These are phyloP conservation scores for Taphrina deformans DNA, from an alignment of 1,139 yeast genomes.

Conservation along the genomic window DNA sequence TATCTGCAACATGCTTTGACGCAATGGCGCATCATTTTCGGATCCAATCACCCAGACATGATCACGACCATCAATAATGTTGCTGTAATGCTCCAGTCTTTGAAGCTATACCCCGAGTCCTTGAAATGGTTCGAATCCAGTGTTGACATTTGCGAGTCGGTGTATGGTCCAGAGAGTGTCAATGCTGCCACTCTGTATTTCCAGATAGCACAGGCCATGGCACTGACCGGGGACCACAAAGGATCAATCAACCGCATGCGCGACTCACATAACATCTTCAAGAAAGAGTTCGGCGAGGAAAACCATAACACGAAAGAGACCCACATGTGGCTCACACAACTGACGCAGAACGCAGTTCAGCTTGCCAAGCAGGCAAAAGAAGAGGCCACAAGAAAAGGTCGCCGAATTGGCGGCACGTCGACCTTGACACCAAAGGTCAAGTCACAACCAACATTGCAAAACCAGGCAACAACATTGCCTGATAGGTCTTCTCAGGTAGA, in stretches of 20 bases:
- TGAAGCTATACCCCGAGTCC: conserved; percentile 53
- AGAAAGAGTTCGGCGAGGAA: conserved; percentile 60
- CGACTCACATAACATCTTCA: conserved; percentile 57
- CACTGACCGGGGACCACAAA: conserved; percentile 55
- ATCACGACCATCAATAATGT: conserved; percentile 66
- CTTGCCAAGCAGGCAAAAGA: conserved; percentile 39
- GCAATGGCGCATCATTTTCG: conserved; percentile 58
- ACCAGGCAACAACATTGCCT: neutral
- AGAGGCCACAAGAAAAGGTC: conserved; percentile 21
- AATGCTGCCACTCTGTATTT: conserved; percentile 61
- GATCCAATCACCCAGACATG: conserved; percentile 65
- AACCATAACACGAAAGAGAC: conserved; percentile 65
- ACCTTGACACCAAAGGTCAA: conserved; percentile 1
- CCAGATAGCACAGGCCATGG: conserved; percentile 66
- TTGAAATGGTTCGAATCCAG: conserved; percentile 55
- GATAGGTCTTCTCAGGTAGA: neutral
- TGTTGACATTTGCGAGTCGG: conserved; percentile 50
- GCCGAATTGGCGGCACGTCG: conserved; percentile 11
- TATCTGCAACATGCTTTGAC: conserved; percentile 62
- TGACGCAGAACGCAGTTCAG: conserved; percentile 47
- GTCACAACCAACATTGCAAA: conserved; percentile 12
- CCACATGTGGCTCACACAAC: conserved; percentile 59
- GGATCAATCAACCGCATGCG: conserved; percentile 59
- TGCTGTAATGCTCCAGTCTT: conserved; percentile 60
- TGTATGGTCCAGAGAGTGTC: conserved; percentile 61